Percentiles rank a stretch among this genome's conserved stretches.
Conservation (phyloP, 352 stramenopile species). For the Phytophthora megakarya region DNA sequence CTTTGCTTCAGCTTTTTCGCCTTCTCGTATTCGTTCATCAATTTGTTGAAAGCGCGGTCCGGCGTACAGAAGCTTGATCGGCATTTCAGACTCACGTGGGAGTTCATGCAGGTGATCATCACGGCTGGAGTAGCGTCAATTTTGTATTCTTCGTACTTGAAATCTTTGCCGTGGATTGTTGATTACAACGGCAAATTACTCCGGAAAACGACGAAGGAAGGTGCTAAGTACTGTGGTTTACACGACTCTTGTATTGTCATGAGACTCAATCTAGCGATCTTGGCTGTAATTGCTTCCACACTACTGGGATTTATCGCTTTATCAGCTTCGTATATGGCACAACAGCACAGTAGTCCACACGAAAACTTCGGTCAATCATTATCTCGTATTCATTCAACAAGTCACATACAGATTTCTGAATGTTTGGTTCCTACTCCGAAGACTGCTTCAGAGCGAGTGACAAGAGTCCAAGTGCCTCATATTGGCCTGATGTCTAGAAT, state of each 20-base stretch:
- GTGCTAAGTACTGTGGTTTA: conserved; percentile 28
- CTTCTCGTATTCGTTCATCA: conserved; percentile 39
- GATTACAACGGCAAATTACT: conserved; percentile 38
- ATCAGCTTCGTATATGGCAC: conserved; percentile 18
- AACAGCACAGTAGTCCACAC: conserved; percentile 28
- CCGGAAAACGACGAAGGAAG: conserved; percentile 33
- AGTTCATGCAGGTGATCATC: conserved; percentile 31
- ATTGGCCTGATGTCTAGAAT: conserved; percentile 5
- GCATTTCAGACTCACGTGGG: conserved; percentile 35
- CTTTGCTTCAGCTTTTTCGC: conserved; percentile 35
- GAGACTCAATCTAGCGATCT: conserved; percentile 22
- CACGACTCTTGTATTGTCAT: conserved; percentile 39
- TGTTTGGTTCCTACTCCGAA: not conserved
- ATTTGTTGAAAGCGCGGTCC: conserved; percentile 29
- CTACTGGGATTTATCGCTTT: conserved; percentile 17
- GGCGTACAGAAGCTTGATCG: conserved; percentile 32
- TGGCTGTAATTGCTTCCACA: conserved; percentile 15
- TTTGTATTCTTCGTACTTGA: conserved; percentile 18
- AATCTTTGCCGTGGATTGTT: conserved; percentile 21
- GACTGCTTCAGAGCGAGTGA: conserved; percentile 13
- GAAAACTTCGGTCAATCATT: conserved; percentile 6
- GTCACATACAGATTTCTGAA: not conserved
- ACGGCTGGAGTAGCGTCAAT: conserved; percentile 10
- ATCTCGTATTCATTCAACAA: conserved; percentile 8
- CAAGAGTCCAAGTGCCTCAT: conserved; percentile 4